phyloP scores from a whole-genome alignment of 2,329 filamentous ascomycete genomes.

The Colletotrichum euphorbiae region DNA sequence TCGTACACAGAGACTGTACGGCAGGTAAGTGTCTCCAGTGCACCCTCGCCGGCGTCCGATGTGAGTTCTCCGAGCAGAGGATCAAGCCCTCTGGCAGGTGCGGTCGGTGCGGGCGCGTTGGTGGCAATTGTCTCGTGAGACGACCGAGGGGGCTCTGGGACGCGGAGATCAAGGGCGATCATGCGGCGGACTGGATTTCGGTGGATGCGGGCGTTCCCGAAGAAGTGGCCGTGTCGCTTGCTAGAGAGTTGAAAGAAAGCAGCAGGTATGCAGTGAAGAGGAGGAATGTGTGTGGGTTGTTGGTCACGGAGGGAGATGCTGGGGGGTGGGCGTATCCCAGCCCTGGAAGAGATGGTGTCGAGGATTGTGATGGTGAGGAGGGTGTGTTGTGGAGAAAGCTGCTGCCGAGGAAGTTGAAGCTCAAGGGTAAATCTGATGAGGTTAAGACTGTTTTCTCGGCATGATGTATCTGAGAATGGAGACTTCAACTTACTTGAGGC shows the following conservation, averaged over 20 bases:
- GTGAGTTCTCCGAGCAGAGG: constrained; percentile 9
- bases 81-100: neutral
- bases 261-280: neutral
- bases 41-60: constrained; percentile 4
- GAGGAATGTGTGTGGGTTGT: constrained; percentile 18
- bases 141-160: neutral
- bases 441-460: neutral
- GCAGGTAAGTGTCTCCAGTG: constrained; percentile 22
- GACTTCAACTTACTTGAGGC: too few species aligned
- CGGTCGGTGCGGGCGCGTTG: constrained; percentile 17
- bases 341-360: neutral
- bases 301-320: constrained; percentile 4
- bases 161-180: neutral
- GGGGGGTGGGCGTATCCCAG: constrained; percentile 17
- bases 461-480: too few species aligned
- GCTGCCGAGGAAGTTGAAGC: neutral
- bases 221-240: constrained; percentile 4
- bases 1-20: constrained; percentile 1
- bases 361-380: neutral
- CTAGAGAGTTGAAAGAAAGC: neutral
- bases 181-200: neutral
- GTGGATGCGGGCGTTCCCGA: neutral
- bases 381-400: neutral
- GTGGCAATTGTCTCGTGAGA: neutral
- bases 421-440: neutral